phyloP scores from a whole-genome alignment of 257 asterid species.

The Henckelia pumila region DNA sequence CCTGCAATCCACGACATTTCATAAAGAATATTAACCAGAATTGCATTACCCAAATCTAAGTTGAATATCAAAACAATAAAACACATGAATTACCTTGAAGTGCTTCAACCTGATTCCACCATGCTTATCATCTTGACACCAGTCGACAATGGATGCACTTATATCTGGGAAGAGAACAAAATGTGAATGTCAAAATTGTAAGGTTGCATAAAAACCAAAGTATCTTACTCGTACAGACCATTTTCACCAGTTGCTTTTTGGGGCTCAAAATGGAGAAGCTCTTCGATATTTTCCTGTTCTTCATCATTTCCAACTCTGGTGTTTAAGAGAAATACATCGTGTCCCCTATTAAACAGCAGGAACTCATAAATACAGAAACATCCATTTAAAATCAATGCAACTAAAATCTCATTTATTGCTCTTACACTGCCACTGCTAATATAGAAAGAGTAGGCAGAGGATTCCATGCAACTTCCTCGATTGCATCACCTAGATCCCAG shows the following conservation, averaged over 20 bases:
- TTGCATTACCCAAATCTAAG: constrained; percentile 8
- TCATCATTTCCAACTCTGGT: constrained; percentile 68
- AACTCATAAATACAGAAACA: constrained; percentile 20
- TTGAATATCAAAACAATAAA: constrained; percentile 2
- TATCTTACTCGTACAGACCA: constrained; percentile 45
- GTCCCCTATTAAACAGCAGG: constrained; percentile 53
- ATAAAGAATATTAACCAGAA: constrained; percentile 5
- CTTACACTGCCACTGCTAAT: constrained; percentile 84
- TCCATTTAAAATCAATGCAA: constrained; percentile 21
- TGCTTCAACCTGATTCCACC: constrained; percentile 89
- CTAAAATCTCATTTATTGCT: constrained; percentile 10
- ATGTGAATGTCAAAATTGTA: constrained; percentile 11
- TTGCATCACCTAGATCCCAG: constrained; percentile 80
- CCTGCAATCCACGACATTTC: constrained; percentile 45
- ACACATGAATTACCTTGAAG: constrained; percentile 60
- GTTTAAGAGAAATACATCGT: constrained; percentile 65
- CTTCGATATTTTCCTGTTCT: constrained; percentile 55
- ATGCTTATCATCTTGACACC: constrained; percentile 63
- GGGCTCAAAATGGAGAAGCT: constrained; percentile 59
- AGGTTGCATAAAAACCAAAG: neutral
- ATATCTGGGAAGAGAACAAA: constrained; percentile 44
- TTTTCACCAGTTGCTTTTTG: constrained; percentile 45
- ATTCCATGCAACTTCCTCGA: constrained; percentile 82
- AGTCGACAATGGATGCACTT: constrained; percentile 47
- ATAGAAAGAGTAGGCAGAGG: constrained; percentile 77